Evolutionary conservation across 768 basidiomycete species (phyloP).

Genomic region (Leccinum broughii): DNA sequence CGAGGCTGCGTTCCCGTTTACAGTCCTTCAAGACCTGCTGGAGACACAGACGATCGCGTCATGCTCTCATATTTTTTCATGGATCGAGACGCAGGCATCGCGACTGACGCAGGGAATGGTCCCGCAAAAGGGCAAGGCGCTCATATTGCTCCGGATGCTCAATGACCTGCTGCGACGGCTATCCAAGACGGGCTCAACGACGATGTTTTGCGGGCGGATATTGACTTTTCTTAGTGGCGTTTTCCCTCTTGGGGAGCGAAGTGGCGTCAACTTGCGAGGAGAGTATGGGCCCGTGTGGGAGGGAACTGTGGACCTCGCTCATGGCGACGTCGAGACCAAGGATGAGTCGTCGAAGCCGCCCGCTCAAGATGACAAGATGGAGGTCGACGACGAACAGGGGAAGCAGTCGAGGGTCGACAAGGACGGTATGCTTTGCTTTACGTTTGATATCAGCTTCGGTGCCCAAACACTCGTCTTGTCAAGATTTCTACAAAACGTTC

Average conservation of each 20-base stretch:
- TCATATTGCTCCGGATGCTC: slow-evolving; percentile 77
- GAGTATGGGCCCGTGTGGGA: slow-evolving; percentile 84
- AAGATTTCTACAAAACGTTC: slow-evolving; percentile 84
- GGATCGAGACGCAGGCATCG: slow-evolving; percentile 74
- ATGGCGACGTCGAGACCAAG: slow-evolving; percentile 34
- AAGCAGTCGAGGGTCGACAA: slow-evolving; percentile 52
- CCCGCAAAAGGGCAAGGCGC: slow-evolving; percentile 86
- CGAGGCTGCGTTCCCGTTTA: slow-evolving; percentile 72
- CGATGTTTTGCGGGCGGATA: slow-evolving; percentile 87
- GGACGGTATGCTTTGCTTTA: slow-evolving; percentile 47
- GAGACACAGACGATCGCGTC: slow-evolving; percentile 84
- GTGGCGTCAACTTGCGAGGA: slow-evolving; percentile 88
- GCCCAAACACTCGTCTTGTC: slow-evolving; percentile 7
- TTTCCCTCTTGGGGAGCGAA: slow-evolving; percentile 85
- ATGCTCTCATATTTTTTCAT: slow-evolving; percentile 85
- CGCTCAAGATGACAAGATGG: slow-evolving; percentile 54
- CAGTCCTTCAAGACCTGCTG: slow-evolving; percentile 75
- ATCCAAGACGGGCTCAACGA: slow-evolving; percentile 83
- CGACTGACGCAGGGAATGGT: slow-evolving; percentile 77
- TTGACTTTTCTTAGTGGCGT: slow-evolving; percentile 83
- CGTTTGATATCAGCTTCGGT: not conserved
- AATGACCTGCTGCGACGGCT: slow-evolving; percentile 86
- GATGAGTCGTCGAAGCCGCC: slow-evolving; percentile 33
- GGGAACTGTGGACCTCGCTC: slow-evolving; percentile 48
- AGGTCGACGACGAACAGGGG: slow-evolving; percentile 51